Percentiles rank a stretch among this genome's conserved stretches.
phyloP scores from a whole-genome alignment of 345 rosid species.

The Luvunga scandens region DNA sequence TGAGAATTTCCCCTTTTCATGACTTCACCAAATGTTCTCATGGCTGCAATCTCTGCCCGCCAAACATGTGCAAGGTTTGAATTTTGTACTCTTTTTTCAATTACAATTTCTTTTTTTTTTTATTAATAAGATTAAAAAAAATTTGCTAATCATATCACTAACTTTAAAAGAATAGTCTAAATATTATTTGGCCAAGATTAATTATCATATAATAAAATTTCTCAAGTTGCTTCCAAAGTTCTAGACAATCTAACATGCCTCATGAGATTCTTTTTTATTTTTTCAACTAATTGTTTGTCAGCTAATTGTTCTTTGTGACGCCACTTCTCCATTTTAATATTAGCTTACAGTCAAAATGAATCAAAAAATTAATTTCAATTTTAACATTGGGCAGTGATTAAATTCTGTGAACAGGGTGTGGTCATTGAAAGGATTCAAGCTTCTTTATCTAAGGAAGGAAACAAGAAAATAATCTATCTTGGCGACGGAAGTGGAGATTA shows the following conservation, averaged over 20 bases:
- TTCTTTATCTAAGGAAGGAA: conserved; percentile 44
- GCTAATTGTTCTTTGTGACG: not conserved
- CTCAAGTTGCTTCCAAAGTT: not conserved
- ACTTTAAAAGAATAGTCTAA: not conserved
- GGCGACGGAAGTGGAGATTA: conserved; percentile 89
- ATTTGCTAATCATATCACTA: not conserved
- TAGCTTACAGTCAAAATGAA: not conserved
- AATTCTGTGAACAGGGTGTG: conserved; percentile 40
- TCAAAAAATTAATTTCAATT: not conserved
- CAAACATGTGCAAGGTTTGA: conserved; percentile 91
- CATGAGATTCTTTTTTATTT: not conserved
- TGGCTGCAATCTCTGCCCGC: conserved; percentile 76
- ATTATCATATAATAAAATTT: not conserved
- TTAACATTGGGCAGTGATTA: not conserved
- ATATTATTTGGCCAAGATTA: not conserved
- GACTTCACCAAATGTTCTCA: conserved; percentile 59
- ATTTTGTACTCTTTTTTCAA: not conserved
- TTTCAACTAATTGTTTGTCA: not conserved
- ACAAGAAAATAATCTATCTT: conserved; percentile 55
- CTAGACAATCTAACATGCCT: not conserved
- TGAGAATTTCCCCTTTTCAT: conserved; percentile 65
- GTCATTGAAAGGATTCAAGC: conserved; percentile 67
- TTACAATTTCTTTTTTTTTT: not conserved
- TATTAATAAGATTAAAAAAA: not conserved
- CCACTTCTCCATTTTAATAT: too few relatives aligned